phyloP scores from a whole-genome alignment of 2,329 filamentous ascomycete species.

The Neopestalotiopsis clavispora region DNA sequence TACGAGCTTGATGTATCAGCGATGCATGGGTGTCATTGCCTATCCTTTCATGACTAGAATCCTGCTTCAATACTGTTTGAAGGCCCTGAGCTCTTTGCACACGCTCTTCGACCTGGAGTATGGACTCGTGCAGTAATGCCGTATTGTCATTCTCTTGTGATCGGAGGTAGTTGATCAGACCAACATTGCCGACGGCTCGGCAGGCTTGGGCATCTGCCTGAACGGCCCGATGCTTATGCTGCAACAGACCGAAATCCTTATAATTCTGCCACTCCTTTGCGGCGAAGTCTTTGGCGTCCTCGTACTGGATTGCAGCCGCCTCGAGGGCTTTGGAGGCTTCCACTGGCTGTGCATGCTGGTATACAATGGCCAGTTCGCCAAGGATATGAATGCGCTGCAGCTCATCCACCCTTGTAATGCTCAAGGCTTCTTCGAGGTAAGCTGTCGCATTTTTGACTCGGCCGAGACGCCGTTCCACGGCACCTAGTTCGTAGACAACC shows the following conservation, averaged over 20 bases:
- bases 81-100: not conserved
- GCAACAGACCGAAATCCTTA: not conserved
- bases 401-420: not conserved
- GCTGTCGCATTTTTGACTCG: not conserved
- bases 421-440: not conserved
- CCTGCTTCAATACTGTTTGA: not conserved
- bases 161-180: not conserved
- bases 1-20: not conserved
- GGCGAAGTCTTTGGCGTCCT: not conserved
- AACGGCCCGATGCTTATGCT: not conserved
- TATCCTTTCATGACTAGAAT: not conserved
- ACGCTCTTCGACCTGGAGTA: not conserved
- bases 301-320: not conserved
- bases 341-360: not conserved
- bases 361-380: not conserved
- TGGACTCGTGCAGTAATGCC: not conserved
- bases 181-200: constrained; percentile 3
- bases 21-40: not conserved
- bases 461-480: not conserved
- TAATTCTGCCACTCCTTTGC: not conserved
- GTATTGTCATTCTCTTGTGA: not conserved
- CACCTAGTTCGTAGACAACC: not conserved
- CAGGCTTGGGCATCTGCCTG: not conserved
- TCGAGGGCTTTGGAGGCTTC: not conserved
- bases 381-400: not conserved